phyloP scores from a whole-genome alignment of 306 rosid genomes.

The Pyrus communis region DNA sequence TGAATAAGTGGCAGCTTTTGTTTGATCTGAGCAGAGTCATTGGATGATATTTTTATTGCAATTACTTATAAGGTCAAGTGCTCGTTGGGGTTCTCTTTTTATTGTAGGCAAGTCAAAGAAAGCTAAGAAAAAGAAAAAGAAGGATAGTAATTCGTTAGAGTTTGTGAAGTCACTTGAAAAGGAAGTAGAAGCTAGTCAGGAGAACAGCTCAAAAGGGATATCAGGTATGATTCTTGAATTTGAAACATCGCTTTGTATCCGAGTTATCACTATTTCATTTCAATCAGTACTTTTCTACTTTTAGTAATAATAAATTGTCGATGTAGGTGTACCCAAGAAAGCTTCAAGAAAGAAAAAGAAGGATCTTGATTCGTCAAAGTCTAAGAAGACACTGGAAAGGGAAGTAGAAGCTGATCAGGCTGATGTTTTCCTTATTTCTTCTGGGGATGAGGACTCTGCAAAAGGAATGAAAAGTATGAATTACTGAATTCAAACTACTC shows the following conservation, averaged over 20 bases:
- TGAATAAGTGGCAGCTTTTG: constrained; percentile 2
- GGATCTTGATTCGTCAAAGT: constrained; percentile 10
- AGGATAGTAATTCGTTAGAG: constrained; percentile 3
- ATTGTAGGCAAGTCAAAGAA: constrained; percentile 54
- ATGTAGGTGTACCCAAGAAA: constrained; percentile 29
- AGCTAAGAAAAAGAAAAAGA: constrained; percentile 38
- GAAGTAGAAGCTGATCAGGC: constrained; percentile 8
- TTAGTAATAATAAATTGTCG: background rate
- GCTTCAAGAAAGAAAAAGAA: constrained; percentile 28
- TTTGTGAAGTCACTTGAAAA: constrained; percentile 20
- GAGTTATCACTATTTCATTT: background rate
- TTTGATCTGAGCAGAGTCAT: background rate
- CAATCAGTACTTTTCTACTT: background rate
- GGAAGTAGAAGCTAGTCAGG: constrained; percentile 18
- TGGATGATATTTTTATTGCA: background rate
- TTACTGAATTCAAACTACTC: background rate
- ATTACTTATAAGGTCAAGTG: background rate
- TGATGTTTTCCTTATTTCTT: constrained; percentile 29
- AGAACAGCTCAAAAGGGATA: constrained; percentile 45
- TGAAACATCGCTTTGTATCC: background rate
- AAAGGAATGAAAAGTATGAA: constrained; percentile 47
- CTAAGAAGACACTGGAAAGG: constrained; percentile 4
- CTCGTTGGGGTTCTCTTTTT: background rate
- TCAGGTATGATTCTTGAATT: constrained; percentile 33
- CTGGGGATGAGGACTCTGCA: constrained; percentile 32